Percentiles rank a stretch among this genome's conserved stretches.
These are phyloP conservation scores for Leccinellum albellum DNA, from an alignment of 768 basidiomycete genomes.

Conservation along the genomic window DNA sequence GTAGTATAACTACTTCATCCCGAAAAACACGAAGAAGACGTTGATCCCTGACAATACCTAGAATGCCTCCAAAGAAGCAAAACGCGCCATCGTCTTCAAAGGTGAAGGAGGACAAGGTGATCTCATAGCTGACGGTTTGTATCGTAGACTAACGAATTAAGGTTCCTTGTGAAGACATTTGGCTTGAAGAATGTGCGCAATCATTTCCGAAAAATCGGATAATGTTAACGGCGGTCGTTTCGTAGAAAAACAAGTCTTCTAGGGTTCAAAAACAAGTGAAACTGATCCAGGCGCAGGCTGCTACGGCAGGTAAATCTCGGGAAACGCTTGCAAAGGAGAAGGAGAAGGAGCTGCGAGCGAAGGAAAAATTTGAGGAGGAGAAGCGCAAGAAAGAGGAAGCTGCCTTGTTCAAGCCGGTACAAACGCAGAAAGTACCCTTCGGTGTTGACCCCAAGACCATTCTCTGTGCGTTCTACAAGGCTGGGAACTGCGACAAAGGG, in stretches of 20 bases:
- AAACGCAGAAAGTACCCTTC: constrained; percentile 84
- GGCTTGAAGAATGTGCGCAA: constrained; percentile 79
- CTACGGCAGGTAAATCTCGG: constrained; percentile 74
- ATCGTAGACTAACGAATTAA: constrained; percentile 25
- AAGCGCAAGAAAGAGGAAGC: constrained; percentile 84
- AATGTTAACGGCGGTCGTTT: constrained; percentile 5
- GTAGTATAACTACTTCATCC: not conserved
- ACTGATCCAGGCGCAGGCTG: constrained; percentile 72
- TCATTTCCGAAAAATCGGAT: constrained; percentile 3
- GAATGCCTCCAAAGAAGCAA: constrained; percentile 83
- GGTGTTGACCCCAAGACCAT: constrained; percentile 96
- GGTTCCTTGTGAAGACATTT: constrained; percentile 59
- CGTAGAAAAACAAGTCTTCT: constrained; percentile 89
- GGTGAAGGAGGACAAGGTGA: constrained; percentile 79
- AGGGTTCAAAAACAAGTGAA: constrained; percentile 88
- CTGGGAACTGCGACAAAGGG: constrained; percentile 91
- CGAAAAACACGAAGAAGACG: not conserved
- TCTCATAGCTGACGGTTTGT: constrained; percentile 16
- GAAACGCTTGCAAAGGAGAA: constrained; percentile 80
- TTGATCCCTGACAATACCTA: not conserved
- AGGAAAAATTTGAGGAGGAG: constrained; percentile 75
- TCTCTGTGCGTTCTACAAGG: constrained; percentile 89
- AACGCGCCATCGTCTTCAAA: constrained; percentile 56
- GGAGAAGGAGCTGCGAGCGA: constrained; percentile 73
- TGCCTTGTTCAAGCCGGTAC: constrained; percentile 74